Percentiles rank a stretch among this genome's conserved stretches.
Evolutionary conservation across 2,329 filamentous ascomycete genomes (phyloP).

Genomic region (Cladosporium colombiae): DNA sequence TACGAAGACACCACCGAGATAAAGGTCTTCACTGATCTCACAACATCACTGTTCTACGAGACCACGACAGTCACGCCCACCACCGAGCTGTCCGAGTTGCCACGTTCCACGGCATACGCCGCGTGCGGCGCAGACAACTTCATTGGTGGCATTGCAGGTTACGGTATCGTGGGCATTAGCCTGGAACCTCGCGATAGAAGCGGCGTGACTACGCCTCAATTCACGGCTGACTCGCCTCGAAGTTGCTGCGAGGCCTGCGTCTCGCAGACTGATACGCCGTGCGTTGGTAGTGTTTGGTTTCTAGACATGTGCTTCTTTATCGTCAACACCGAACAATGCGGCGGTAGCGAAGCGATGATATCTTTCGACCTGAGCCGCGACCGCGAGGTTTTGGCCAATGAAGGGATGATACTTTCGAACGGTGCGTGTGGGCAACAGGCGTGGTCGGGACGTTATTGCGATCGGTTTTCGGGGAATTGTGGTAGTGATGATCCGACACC

Average conservation of each 20-base stretch:
- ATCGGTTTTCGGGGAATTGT: background rate
- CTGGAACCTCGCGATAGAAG: background rate
- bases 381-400: background rate
- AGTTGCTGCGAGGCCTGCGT: background rate
- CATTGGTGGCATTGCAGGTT: background rate
- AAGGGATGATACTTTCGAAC: background rate
- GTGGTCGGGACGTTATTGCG: background rate
- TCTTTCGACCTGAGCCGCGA: background rate
- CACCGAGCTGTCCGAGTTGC: background rate
- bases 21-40: background rate
- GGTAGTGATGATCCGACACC: background rate
- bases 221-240: background rate
- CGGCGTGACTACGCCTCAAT: background rate
- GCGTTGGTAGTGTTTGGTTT: background rate
- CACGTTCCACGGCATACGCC: background rate
- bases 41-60: background rate
- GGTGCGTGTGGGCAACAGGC: background rate
- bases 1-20: background rate
- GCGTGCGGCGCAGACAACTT: background rate
- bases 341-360: background rate
- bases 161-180: background rate
- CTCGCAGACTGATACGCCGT: background rate
- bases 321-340: background rate
- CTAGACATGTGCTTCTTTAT: background rate
- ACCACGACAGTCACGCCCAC: background rate